Evolutionary conservation across 139 green algal species (phyloP), one percentile per base, ranked within the genome.

Genomic region (Microglena sp.): DNA sequence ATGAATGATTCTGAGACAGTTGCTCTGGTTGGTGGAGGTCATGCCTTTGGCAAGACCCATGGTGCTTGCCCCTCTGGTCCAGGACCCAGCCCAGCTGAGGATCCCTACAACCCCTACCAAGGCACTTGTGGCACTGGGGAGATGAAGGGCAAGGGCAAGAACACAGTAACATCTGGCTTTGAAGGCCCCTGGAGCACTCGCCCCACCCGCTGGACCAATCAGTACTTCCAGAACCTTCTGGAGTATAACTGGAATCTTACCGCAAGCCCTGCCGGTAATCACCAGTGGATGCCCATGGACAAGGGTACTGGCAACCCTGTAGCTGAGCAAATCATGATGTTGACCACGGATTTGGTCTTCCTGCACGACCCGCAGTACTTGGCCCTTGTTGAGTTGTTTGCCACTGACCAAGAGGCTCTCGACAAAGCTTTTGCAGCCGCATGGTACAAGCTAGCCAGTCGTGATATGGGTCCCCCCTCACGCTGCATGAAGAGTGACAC

Each of bases 1-100:
- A 77, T 83, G 65, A 74, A 78, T 32, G 69, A 80, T 59, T 33
- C 36, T 0, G 77, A 83, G 59, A 78, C 77, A 1, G 77, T 83
- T 0, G 72, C 77, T 1, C 63, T 83, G 11, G 73, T 83, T 27
- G 62, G 45, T 27, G 77, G 77, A 1, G 77, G 77, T 26, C 77
- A 83, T 33, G 72, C 69, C 2, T 78, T 80, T 33, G 77, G 77
- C 62, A 81, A 81, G 62, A 26, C 36, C 1, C 73, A 75, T 43
- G 64, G 71, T 29, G 75, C 75, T 22, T 77, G 75, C 63, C 61
- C 66, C 3, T 64, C 59, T 22, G 75, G 75, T 35, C 63, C 70
- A 11, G 75, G 75, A 32, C 70, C 66, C 32, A 28, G 18, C 40
- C 69, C 75, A 22, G 2, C 2, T 5, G 34, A 77, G 33, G 31